A percentile compares a stretch with the other conserved stretches of the same genome.
These are phyloP conservation scores for Agrocybe pediades DNA, from an alignment of 768 basidiomycete species.

Conservation along the genomic window DNA sequence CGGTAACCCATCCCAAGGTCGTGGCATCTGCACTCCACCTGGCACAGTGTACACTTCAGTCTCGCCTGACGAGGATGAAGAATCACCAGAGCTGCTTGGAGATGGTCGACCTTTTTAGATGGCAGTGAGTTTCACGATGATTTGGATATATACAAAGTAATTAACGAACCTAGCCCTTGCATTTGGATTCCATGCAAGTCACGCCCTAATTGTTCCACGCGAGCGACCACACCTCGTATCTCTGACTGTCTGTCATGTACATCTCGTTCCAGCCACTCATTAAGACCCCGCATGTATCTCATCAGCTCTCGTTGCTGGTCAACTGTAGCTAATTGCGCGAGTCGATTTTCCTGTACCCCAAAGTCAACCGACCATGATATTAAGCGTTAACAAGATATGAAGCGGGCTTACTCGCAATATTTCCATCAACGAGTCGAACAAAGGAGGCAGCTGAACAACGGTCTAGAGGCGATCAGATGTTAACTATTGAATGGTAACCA, in stretches of 20 bases:
- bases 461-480: slow-evolving; percentile 40
- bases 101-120: slow-evolving; percentile 6
- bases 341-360: slow-evolving; percentile 64
- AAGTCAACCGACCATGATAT: neutral
- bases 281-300: slow-evolving; percentile 75
- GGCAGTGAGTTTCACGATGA: neutral
- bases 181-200: slow-evolving; percentile 40
- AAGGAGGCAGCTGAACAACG: slow-evolving; percentile 57
- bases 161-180: slow-evolving; percentile 28
- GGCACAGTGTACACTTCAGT: slow-evolving; percentile 6
- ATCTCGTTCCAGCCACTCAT: slow-evolving; percentile 80
- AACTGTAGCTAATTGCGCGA: slow-evolving; percentile 72
- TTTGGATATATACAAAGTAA: neutral
- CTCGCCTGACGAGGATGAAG: slow-evolving; percentile 10
- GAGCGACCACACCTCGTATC: slow-evolving; percentile 62
- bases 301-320: slow-evolving; percentile 81
- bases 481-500: neutral
- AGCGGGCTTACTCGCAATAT: slow-evolving; percentile 68
- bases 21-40: slow-evolving; percentile 16
- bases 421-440: slow-evolving; percentile 71
- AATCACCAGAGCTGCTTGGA: slow-evolving; percentile 9
- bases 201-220: slow-evolving; percentile 52
- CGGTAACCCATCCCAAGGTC: slow-evolving; percentile 13
- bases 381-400: slow-evolving; percentile 3
- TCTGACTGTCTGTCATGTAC: slow-evolving; percentile 79